A percentile compares a stretch with the other conserved stretches of the same genome.
phyloP scores from a whole-genome alignment of 768 basidiomycete species.

The Thelephora ganbajun region DNA sequence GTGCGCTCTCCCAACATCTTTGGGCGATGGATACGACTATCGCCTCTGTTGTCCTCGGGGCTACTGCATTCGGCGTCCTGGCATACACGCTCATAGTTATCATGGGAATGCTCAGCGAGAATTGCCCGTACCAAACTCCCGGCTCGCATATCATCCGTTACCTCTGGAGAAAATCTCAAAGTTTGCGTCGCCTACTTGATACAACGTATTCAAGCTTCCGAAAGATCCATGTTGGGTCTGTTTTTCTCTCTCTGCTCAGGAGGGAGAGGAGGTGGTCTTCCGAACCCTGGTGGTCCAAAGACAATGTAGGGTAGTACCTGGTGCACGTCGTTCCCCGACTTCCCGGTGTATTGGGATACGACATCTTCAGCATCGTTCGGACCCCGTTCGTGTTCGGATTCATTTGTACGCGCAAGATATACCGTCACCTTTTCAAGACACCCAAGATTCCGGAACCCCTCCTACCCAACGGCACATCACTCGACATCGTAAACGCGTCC shows the following conservation, averaged over 20 bases:
- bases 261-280: no score
- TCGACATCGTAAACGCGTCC: neutral
- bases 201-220: neutral
- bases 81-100: constrained; percentile 7
- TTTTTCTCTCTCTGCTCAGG: neutral
- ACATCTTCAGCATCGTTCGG: no score
- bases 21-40: constrained; percentile 4
- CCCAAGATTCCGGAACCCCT: no score
- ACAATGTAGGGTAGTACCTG: no score
- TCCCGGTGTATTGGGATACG: no score
- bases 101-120: constrained; percentile 1
- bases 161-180: neutral
- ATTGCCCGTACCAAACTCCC: constrained; percentile 10
- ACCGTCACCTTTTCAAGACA: no score
- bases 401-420: no score
- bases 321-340: no score
- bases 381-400: no score
- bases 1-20: constrained; percentile 4
- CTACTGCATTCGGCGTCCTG: constrained; percentile 1
- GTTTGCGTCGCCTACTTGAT: neutral
- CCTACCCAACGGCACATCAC: no score
- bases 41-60: constrained; percentile 6
- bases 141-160: constrained; percentile 2
- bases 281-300: no score
- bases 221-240: neutral